Evolutionary conservation across 768 basidiomycete species (phyloP), one percentile per base, ranked within the genome.

Genomic region (Agrocybe praecox): DNA sequence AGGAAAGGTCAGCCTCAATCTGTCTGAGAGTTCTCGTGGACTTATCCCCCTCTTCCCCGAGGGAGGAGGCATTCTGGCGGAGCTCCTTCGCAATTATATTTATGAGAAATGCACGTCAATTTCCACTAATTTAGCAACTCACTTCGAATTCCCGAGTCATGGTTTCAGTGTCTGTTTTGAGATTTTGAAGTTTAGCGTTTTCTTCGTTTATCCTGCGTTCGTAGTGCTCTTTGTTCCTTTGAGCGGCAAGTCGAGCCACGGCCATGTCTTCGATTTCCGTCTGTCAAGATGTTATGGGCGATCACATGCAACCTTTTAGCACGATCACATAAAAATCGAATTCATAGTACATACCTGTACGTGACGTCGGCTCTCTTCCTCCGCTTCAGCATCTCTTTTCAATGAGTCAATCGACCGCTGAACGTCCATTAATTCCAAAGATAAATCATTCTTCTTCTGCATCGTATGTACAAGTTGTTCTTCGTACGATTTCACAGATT

Each of bases 381-480:
- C 22, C 14, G 12, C 33, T 17, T 56, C 55, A 14, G 40, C 55
- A n/a, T 56, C 40, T 22, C 17, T 19, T 17, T 50, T 50, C 33
- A 56, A 17, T 40, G 44, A 22, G 19, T 56, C 48, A 23, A 50
- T 29, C 9, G 22, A 22, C 23, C 17, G 32, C 33, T 56, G 48
- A 17, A 56, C 12, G 5, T 11, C 55, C 55, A 50, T 49, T 17
- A 56, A 40, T n/a, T 56, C 48, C 8, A 47, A 34, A 11, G 18
- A n/a, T 3, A 56, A 23, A n/a, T 49, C 55, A 18, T n/a, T 19
- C 34, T 56, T 49, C 24, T 26, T 42, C 19, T 17, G 26, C n/a
- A 18, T 46, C 8, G 49, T 42, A 50, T 56, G 55, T 8, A 33
- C 33, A 24, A 49, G 47, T 33, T 56, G 55, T 21, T 22, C 29